Conservation (phyloP, 495 filamentous ascomycete species). For the Aeminium ludgeri region DNA sequence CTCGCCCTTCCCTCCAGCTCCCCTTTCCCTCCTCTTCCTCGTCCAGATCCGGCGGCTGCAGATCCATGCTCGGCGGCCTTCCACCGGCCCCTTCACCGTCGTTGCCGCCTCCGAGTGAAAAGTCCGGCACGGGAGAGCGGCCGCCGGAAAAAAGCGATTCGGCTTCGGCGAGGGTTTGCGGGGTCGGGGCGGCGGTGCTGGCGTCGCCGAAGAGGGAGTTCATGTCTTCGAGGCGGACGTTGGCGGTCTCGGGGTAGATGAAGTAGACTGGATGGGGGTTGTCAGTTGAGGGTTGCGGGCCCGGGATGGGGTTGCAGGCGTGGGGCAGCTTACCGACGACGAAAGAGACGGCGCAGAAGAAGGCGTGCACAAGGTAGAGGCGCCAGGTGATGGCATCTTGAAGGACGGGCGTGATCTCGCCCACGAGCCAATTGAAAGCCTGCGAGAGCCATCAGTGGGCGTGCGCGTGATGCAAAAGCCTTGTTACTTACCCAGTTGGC, state of each 20-base stretch:
- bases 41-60: constrained; percentile 44
- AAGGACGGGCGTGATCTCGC: constrained; percentile 80
- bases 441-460: too few species aligned
- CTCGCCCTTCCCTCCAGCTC: constrained; percentile 36
- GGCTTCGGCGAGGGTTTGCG: constrained; percentile 49
- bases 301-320: too few species aligned
- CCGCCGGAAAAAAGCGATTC: constrained; percentile 53
- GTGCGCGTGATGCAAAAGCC: too few species aligned
- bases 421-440: constrained; percentile 96
- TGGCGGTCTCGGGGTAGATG: constrained; percentile 90
- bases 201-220: constrained; percentile 78
- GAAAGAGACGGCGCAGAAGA: constrained; percentile 93
- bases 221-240: constrained; percentile 93
- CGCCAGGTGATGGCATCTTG: constrained; percentile 86
- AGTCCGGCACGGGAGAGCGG: constrained; percentile 58
- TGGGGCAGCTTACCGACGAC: constrained; percentile 61
- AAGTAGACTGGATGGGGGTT: constrained; percentile 56
- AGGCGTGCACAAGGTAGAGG: constrained; percentile 85
- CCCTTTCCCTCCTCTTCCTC: constrained; percentile 31
- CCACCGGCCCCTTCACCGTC: constrained; percentile 40
- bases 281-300: too few species aligned
- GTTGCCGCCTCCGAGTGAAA: constrained; percentile 56
- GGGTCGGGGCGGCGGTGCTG: constrained; percentile 58
- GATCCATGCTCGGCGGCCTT: constrained; percentile 55
- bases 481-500: too few species aligned